Evolutionary conservation across 257 asterid genomes (phyloP).

Genomic region (Lavandula angustifolia): DNA sequence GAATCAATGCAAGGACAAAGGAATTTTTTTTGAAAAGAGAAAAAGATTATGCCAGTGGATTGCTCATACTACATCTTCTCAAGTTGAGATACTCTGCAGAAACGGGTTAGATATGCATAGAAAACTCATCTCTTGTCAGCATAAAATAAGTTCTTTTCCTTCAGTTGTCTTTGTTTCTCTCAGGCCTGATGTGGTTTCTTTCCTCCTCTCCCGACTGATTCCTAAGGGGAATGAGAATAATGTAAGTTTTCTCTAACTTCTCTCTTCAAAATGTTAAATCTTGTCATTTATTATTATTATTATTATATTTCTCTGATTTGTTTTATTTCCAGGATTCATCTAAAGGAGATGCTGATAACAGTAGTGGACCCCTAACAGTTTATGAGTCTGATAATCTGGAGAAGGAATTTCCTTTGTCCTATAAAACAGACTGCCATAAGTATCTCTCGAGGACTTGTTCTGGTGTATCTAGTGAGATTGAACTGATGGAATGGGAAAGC

Average conservation of each 20-base stretch:
- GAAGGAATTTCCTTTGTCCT: conserved; percentile 38
- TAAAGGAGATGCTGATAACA: conserved; percentile 36
- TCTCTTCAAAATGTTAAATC: conserved; percentile 22
- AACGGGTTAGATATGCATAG: conserved; percentile 49
- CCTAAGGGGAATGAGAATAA: conserved; percentile 43
- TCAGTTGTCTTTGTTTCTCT: conserved; percentile 32
- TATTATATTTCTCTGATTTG: conserved; percentile 21
- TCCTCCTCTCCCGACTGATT: conserved; percentile 53
- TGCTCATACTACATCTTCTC: conserved; percentile 47
- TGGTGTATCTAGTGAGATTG: conserved; percentile 36
- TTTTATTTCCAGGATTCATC: conserved; percentile 42
- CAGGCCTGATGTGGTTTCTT: conserved; percentile 71
- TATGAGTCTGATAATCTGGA: conserved; percentile 38
- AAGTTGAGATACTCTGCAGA: conserved; percentile 40
- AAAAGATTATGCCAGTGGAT: conserved; percentile 51
- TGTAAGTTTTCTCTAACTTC: conserved; percentile 45
- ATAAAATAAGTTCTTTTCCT: conserved; percentile 20
- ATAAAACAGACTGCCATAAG: conserved; percentile 36
- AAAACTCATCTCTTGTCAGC: conserved; percentile 27
- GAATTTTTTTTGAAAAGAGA: conserved; percentile 62
- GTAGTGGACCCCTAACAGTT: conserved; percentile 32
- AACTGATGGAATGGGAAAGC: conserved; percentile 36
- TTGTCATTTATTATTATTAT: conserved; percentile 7
- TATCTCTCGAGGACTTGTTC: conserved; percentile 35
- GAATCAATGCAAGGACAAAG: conserved; percentile 48